Evolutionary conservation across 2,329 filamentous ascomycete genomes (phyloP), one percentile per base, ranked within the genome.

Genomic region (Pezicula neosporulosa): DNA sequence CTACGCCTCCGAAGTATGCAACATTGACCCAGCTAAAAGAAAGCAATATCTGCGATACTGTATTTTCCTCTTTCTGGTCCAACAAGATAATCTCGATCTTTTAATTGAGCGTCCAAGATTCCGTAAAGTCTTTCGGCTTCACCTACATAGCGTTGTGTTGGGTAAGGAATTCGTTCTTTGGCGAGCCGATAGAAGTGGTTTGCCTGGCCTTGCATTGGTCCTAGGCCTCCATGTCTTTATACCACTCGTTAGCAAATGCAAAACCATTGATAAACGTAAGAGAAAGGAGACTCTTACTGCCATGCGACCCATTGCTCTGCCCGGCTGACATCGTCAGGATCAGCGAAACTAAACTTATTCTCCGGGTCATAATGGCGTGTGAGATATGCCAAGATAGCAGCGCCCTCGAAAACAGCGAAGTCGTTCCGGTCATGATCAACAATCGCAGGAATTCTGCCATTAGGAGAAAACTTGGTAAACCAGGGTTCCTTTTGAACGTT

Each of bases 61-160:
- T 77, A 83, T 62, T 78, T 81, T 57, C 82, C 78, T 24, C 63
- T 62, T 12, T 69, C 75, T 1, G 75, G 65, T 3, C 85, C 85
- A 3, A 75, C 79, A 6, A 82, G 62, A 56, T 72, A 83, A 48
- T 80, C 75, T 3, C 77, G 71, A 21, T 66, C 63, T 13, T 60
- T 60, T 13, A 93, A 81, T 48, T 86, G 85, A 61, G 76, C 75
- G 66, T 93, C 79, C 1, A 93, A 76, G 18, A 92, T 75, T 21
- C 85, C 79, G 69, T 91, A 92, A 1, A 93, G 76, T 3, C 89
- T 81, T 57, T 87, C 78, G 1, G 84, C 82, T 74, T 93, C 89
- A 62, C 87, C 89, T 48, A 86, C 75, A 68, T 92, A 93, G 38
- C 89, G 81, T 63, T 87, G 84, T 15, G 87, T 78, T 45, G 78